phyloP scores from a whole-genome alignment of 2,329 filamentous ascomycete genomes.

The Epichloe sp. region DNA sequence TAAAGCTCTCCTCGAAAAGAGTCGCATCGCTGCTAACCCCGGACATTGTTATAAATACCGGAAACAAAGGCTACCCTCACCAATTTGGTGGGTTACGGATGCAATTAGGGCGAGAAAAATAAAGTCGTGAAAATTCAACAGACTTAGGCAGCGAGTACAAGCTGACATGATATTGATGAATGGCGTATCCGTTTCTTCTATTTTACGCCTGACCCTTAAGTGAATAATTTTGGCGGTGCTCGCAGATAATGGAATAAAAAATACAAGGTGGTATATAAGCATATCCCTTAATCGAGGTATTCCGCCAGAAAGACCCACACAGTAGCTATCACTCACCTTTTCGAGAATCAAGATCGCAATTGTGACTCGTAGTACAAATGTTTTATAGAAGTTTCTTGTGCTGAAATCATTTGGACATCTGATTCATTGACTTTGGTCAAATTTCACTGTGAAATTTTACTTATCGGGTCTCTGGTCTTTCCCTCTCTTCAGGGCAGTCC shows the following conservation, averaged over 20 bases:
- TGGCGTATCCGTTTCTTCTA: neutral
- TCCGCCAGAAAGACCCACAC: conserved; percentile 3
- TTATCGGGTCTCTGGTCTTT: neutral
- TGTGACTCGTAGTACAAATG: too few relatives aligned
- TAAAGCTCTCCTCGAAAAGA: conserved; percentile 89
- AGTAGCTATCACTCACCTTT: neutral
- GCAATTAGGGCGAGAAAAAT: neutral
- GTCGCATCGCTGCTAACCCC: conserved; percentile 62
- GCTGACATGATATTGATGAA: neutral
- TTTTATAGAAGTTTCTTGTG: too few relatives aligned
- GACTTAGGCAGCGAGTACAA: neutral
- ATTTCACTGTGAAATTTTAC: neutral
- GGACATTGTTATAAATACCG: conserved; percentile 13
- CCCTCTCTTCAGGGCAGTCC: neutral
- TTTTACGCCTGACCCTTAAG: neutral
- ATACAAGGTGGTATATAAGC: conserved; percentile 1
- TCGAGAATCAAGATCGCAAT: neutral
- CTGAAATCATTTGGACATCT: too few relatives aligned
- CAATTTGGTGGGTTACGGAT: neutral
- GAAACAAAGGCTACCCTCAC: neutral
- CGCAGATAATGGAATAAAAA: neutral
- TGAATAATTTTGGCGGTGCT: neutral
- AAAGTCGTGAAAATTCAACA: neutral
- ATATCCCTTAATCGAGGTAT: conserved; percentile 14
- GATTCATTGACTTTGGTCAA: too few relatives aligned